A percentile compares a stretch with the other conserved stretches of the same genome.
Evolutionary conservation across 768 basidiomycete species (phyloP).

Genomic region (Tulasnella sp.): DNA sequence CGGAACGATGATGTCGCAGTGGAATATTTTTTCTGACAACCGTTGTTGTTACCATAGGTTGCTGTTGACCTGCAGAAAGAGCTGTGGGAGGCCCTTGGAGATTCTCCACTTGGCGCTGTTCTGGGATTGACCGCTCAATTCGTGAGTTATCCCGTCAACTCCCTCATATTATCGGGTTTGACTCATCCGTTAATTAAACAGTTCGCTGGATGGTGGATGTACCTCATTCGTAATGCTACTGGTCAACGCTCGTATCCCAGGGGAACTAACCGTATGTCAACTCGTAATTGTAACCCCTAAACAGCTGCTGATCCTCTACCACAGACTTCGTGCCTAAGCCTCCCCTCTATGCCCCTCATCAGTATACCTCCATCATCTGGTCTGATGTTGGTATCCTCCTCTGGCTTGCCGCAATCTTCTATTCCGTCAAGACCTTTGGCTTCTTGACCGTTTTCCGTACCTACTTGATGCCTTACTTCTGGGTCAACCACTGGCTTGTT

Average conservation of each 20-base stretch:
- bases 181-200: slow-evolving; percentile 25
- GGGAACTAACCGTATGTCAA: slow-evolving; percentile 59
- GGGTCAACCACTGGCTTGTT: slow-evolving; percentile 91
- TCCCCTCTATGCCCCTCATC: slow-evolving; percentile 74
- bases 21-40: too few relatives aligned
- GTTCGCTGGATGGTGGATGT: slow-evolving; percentile 77
- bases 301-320: neutral
- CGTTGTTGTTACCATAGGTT: too few relatives aligned
- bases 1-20: too few relatives aligned
- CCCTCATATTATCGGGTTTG: neutral
- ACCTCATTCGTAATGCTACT: slow-evolving; percentile 69
- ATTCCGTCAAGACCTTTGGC: slow-evolving; percentile 46
- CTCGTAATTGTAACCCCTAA: neutral
- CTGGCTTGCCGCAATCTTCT: slow-evolving; percentile 49
- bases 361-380: slow-evolving; percentile 57
- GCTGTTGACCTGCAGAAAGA: slow-evolving; percentile 55
- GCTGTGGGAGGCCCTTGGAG: slow-evolving; percentile 75
- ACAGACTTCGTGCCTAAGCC: slow-evolving; percentile 66
- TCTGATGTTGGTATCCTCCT: slow-evolving; percentile 74
- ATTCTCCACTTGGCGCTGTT: slow-evolving; percentile 69
- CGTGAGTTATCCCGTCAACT: slow-evolving; percentile 29
- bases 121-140: slow-evolving; percentile 44
- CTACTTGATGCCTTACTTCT: slow-evolving; percentile 83
- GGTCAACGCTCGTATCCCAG: slow-evolving; percentile 72
- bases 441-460: slow-evolving; percentile 60